These are phyloP conservation scores for Teratosphaeria destructans DNA, from an alignment of 2,329 filamentous ascomycete genomes.

Conservation along the genomic window DNA sequence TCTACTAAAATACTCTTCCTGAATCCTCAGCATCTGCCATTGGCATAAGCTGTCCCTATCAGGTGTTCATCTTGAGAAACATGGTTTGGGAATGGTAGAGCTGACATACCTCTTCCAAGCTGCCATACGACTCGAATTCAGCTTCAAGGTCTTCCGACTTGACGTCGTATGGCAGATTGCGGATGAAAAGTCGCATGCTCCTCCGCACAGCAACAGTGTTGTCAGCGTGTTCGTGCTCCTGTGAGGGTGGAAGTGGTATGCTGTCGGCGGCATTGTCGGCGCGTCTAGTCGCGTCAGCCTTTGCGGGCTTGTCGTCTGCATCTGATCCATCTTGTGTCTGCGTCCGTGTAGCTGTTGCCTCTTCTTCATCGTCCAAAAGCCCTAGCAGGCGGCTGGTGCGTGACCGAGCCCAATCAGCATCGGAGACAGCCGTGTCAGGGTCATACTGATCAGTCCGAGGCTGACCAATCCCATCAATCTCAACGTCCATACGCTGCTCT, in stretches of 20 bases:
- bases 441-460: not conserved
- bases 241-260: constrained; percentile 18
- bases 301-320: constrained; percentile 1
- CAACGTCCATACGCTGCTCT: not conserved
- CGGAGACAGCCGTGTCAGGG: constrained; percentile 45
- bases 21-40: constrained; percentile 71
- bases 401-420: constrained; percentile 86
- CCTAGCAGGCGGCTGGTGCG: constrained; percentile 79
- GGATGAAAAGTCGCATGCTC: constrained; percentile 72
- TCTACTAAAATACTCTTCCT: constrained; percentile 99
- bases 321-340: constrained; percentile 4
- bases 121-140: constrained; percentile 62
- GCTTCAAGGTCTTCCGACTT: constrained; percentile 66
- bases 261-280: constrained; percentile 15
- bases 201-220: constrained; percentile 54
- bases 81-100: constrained; percentile 14
- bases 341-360: constrained; percentile 7
- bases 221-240: constrained; percentile 14
- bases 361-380: constrained; percentile 60
- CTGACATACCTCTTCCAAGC: constrained; percentile 73
- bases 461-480: not conserved
- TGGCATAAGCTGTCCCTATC: constrained; percentile 99
- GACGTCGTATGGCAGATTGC: constrained; percentile 76
- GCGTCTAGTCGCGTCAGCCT: constrained; percentile 3
- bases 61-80: constrained; percentile 74